Evolutionary conservation across 129 eudicot genomes (phyloP).

Genomic region (Smallanthus sonchifolius): DNA sequence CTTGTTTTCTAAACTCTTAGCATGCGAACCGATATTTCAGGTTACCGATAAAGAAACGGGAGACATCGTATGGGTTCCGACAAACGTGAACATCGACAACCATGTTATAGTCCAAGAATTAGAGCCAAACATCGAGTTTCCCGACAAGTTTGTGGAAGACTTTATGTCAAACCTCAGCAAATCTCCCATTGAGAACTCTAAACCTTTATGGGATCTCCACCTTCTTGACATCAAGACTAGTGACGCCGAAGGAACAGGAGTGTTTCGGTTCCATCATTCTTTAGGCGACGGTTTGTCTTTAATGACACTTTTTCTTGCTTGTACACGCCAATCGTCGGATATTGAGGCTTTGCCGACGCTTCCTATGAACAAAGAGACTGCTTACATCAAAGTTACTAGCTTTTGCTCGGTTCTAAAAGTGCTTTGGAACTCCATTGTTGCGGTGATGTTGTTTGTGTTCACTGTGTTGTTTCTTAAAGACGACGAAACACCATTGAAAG

Average conservation of each 20-base stretch:
- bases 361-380: slow-evolving; percentile 20
- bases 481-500: slow-evolving; percentile 41
- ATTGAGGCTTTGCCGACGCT: slow-evolving; percentile 26
- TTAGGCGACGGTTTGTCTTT: slow-evolving; percentile 50
- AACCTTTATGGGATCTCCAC: slow-evolving; percentile 52
- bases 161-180: slow-evolving; percentile 40
- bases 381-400: slow-evolving; percentile 23
- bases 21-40: slow-evolving; percentile 12
- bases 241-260: slow-evolving; percentile 21
- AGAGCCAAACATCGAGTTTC: slow-evolving; percentile 34
- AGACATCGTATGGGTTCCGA: slow-evolving; percentile 38
- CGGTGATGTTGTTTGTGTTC: slow-evolving; percentile 29
- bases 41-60: slow-evolving; percentile 32
- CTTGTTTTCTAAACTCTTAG: not conserved
- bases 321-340: slow-evolving; percentile 36
- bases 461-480: slow-evolving; percentile 47
- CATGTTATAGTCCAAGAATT: slow-evolving; percentile 42
- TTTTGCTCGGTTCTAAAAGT: slow-evolving; percentile 27
- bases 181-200: slow-evolving; percentile 34
- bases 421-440: slow-evolving; percentile 38
- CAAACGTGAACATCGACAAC: slow-evolving; percentile 42
- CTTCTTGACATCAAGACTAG: slow-evolving; percentile 39
- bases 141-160: slow-evolving; percentile 48
- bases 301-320: slow-evolving; percentile 41
- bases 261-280: slow-evolving; percentile 50